These are phyloP conservation scores for Delonix regia DNA, from an alignment of 306 rosid genomes.

Conservation along the genomic window DNA sequence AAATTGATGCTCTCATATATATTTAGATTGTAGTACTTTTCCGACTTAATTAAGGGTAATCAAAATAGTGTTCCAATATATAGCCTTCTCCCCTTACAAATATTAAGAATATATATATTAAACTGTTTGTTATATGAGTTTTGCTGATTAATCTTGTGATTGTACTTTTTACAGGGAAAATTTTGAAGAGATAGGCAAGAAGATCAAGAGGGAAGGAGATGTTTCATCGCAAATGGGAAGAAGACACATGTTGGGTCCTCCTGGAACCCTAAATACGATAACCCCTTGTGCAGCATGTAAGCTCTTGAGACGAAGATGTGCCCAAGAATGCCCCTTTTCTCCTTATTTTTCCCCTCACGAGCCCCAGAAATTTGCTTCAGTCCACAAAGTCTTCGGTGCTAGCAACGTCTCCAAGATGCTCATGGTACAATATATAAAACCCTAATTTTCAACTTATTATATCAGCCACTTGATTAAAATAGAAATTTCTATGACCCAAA, in stretches of 20 bases:
- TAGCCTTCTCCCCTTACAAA: neutral
- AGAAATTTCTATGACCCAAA: neutral
- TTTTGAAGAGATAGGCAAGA: conserved; percentile 87
- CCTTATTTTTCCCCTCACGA: conserved; percentile 98
- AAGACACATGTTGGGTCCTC: conserved; percentile 80
- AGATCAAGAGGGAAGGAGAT: conserved; percentile 78
- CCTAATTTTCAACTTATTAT: neutral
- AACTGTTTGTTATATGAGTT: neutral
- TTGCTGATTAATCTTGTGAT: neutral
- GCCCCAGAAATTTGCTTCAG: conserved; percentile 95
- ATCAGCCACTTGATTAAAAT: neutral
- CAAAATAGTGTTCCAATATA: conserved; percentile 7
- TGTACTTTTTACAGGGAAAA: conserved; percentile 50
- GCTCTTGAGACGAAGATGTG: conserved; percentile 88
- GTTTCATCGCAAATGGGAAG: conserved; percentile 73
- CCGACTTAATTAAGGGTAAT: neutral
- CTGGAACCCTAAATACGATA: conserved; percentile 86
- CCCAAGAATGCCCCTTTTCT: conserved; percentile 96
- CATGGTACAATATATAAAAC: conserved; percentile 52
- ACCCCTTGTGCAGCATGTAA: conserved; percentile 99
- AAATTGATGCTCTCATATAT: neutral
- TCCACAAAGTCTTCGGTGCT: conserved; percentile 96
- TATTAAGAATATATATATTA: neutral
- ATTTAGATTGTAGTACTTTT: neutral
- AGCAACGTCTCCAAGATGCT: conserved; percentile 99